Evolutionary conservation across 1,139 yeast species (phyloP), one percentile per base, ranked within the genome.

Genomic region (Scheffersomyces lignicola): DNA sequence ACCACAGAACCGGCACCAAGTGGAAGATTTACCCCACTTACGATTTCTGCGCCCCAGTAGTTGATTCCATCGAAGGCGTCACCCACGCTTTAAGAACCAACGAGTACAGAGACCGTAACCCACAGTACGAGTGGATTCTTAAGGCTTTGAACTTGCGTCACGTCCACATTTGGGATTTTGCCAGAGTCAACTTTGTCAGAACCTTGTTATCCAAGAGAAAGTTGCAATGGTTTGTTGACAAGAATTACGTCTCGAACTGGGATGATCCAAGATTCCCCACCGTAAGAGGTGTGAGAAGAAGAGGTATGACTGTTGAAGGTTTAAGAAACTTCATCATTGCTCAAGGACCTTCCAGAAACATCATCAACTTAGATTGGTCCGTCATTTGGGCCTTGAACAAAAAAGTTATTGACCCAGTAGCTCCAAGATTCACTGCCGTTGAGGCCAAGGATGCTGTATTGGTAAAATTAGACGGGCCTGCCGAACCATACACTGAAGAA

Each of bases 231-330:
- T 88, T 92, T 63, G 97, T 92, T 45, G 97, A 92, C 71, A 83
- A 87, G 61, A 69, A 77, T 26, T 74, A 82, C 51, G 98, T 92
- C 41, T 54, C 76, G 24, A 89, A 88, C 67, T 92, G 98, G 98
- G 96, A 90, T 58, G 98, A 92, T 65, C 97, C 98, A 52, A 79
- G 98, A 64, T 92, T 92, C 89, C 98, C 98, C 49, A 92, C 98
- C 32, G 96, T 90, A 28, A 82, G 96, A 67, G 97, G 97, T 72
- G 96, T 90, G 37, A 86, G 97, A 74, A 83, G 97, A 76, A 85
- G 98, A 73, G 98, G 98, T 73, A 92, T 92, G 97, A 82, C 96
- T 30, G 94, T 92, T 45, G 97, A 92, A 69, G 97, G 97, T 48
- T 79, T 92, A 62, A 80, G 92, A 65, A 85, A 85, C 71, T 92